Base-by-base conservation (phyloP, 2,329 filamentous ascomycete species). In the Trichophyton verrucosum region DNA sequence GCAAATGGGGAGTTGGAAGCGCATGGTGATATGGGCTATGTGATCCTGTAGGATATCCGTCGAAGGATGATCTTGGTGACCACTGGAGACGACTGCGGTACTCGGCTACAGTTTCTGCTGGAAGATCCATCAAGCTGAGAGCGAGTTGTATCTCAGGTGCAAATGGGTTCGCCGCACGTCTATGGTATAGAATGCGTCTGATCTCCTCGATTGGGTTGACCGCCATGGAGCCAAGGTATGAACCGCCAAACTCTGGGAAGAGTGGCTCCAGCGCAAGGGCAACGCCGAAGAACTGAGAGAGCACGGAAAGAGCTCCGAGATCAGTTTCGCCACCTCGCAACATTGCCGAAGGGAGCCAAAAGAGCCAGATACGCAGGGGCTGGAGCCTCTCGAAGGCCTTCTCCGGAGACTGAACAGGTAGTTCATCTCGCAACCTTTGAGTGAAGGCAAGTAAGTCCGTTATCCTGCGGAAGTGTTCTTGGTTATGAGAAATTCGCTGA, bases 311-410 rank as follows among this genome's bases (percentile, higher is more conserved):
- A 1, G 90, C 87, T 62, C 84, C 88, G 24, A 88, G 82, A 65
- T 92, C 90, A 40, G 84, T 83, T 58, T 86, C 84, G 55, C 86
- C 87, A 65, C 86, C 84, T 71, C 92, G 87, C 27, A 96, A 81
- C 67, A 91, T 87, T 66, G 86, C 85, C 38, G 96, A 86, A 0
- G 94, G 94, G 60, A 96, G 84, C 91, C 92, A 97, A 75, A 97
- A 96, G 15, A 97, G 82, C 91, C 92, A 96, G 67, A 89, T 88
- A 60, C 91, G 83, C 62, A 99, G 81, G 8, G 89, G 86, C 65
- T 95, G 91, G 9, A 97, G 83, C 65, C 91, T 88, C 69, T 91
- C 87, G 71, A 96, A 97, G 70, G 95, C 89, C 70, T 95, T 86
- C 64, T 89, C 86, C 24, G 91, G 84, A 24, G 85, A 84, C 65